Base-by-base conservation (phyloP, 2,329 filamentous ascomycete genomes). In the Diaporthe ilicicola region DNA sequence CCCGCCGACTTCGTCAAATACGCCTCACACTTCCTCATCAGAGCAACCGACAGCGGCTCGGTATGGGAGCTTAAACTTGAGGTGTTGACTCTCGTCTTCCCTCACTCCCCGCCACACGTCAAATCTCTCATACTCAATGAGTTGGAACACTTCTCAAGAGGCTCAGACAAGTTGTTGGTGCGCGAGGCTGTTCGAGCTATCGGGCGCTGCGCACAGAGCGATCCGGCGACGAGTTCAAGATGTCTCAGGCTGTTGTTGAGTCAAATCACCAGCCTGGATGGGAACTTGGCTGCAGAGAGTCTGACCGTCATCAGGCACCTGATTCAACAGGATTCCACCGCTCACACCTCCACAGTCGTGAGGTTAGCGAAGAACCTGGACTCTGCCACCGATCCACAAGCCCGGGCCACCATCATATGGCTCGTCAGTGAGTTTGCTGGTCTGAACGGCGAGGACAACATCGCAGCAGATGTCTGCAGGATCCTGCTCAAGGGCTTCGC, bases 351-450 rank as follows among this genome's bases (percentile, higher is more conserved):
- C 51, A 99, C 96, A 0, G 94, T 98, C 1, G 90, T 98, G 42
- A 89, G 94, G 56, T 84, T 99, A 61, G 96, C 96, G 7, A 96
- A 94, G 81, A 95, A 97, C 73, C 88, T 99, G 2, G 96, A 98
- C 77, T 93, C 92, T 4, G 93, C 94, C 1, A 94, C 93, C 0
- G 95, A 96, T 73, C 91, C 96, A 1, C 92, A 94, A 72, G 96
- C 96, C 4, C 89, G 96, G 74, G 96, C 96, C 3, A 97, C 94
- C 62, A 98, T 99, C 74, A 93, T 99, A 76, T 99, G 96, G 96
- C 89, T 99, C 0, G 95, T 98, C 0, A 96, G 96, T 55, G 96
- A 99, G 81, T 98, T 97, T 76, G 90, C 95, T 0, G 94, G 94
- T 0, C 81, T 92, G 3, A 90, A 94, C 69, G 89, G 91, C 12